Base-by-base conservation (phyloP, 2,329 filamentous ascomycete species). In the Colletotrichum agaves region DNA sequence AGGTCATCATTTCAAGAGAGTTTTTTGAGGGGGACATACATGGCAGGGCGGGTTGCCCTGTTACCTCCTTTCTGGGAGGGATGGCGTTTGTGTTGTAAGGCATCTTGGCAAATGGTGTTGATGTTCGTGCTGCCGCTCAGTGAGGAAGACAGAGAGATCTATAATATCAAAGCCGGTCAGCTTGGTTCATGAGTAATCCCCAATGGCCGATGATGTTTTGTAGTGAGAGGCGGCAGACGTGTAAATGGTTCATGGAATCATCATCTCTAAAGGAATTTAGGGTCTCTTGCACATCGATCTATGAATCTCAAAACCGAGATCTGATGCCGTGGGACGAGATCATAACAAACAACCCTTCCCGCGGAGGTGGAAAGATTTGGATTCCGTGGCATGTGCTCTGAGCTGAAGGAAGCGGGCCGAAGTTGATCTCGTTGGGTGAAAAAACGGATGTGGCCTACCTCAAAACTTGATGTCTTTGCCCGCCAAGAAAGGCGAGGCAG, bases 61-160 rank as follows among this genome's bases (percentile, higher is more conserved):
- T 97, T 50, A 93, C 88, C 80, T 97, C 93, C 77, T 93, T 90
- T 13, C 91, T 84, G 43, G 92, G 92, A 72, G 91, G 88, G 63
- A 96, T 96, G 17, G 93, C 91, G 3, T 90, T 90, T 72, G 93
- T 95, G 81, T 97, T 97, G 83, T 96, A 94, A 27, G 94, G 92
- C 94, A 98, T 98, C 56, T 17, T 79, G 19, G 31, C n/a, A 35
- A 33, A 11, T 13, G 33, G 33, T 55, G 47, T 35, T 27, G 21
- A 63, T 15, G 35, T 47, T 17, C 27, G 44, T 41, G 3, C 11
- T 27, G 35, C 43, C 27, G 12, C 19, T n/a, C 33, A 11, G 19
- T 12, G 11, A 13, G 46, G 23, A 17, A 64, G 39, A 35, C 41
- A 12, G 11, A 21, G 61, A 49, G 31, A 61, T 64, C 13, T 19